phyloP scores from a whole-genome alignment of 2,329 filamentous ascomycete species.

The Aspergillus sp. region DNA sequence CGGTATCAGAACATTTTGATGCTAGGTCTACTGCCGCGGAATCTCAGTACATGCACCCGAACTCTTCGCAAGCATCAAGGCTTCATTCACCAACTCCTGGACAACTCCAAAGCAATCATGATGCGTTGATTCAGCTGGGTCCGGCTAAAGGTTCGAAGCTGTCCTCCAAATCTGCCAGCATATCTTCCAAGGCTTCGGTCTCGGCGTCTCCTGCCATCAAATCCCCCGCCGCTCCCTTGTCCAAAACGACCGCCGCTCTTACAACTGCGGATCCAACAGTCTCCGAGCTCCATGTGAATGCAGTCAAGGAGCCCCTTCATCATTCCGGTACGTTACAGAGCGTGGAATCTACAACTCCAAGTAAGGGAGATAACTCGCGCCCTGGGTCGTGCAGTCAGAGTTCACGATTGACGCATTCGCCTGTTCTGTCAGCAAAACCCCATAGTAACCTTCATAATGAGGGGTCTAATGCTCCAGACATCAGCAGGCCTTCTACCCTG shows the following conservation, averaged over 20 bases:
- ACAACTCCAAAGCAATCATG: conserved; percentile 24
- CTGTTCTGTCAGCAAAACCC: conserved; percentile 25
- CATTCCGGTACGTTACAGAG: conserved; percentile 23
- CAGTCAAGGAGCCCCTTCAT: conserved; percentile 21
- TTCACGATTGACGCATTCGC: conserved; percentile 29
- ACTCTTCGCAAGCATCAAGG: conserved; percentile 31
- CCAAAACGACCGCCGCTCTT: conserved; percentile 25
- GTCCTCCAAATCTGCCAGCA: conserved; percentile 36
- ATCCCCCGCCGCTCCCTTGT: conserved; percentile 30
- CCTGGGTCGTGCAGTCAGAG: conserved; percentile 23
- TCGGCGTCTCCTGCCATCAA: conserved; percentile 31
- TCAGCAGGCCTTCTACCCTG: conserved; percentile 14
- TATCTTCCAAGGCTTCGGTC: conserved; percentile 37
- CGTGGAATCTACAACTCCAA: conserved; percentile 21
- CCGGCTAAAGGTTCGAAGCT: conserved; percentile 29
- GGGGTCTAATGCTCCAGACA: conserved; percentile 12
- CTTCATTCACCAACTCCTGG: conserved; percentile 30
- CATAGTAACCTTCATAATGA: conserved; percentile 22
- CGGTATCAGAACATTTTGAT: conserved; percentile 20
- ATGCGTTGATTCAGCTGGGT: conserved; percentile 15
- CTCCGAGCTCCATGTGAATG: conserved; percentile 41
- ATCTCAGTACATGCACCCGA: conserved; percentile 18
- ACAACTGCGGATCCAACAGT: conserved; percentile 39
- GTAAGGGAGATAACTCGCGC: conserved; percentile 24
- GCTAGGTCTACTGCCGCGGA: conserved; percentile 20